These are phyloP conservation scores for Orbilia blumenaviensis DNA, from an alignment of 2,329 filamentous ascomycete genomes.

Conservation along the genomic window DNA sequence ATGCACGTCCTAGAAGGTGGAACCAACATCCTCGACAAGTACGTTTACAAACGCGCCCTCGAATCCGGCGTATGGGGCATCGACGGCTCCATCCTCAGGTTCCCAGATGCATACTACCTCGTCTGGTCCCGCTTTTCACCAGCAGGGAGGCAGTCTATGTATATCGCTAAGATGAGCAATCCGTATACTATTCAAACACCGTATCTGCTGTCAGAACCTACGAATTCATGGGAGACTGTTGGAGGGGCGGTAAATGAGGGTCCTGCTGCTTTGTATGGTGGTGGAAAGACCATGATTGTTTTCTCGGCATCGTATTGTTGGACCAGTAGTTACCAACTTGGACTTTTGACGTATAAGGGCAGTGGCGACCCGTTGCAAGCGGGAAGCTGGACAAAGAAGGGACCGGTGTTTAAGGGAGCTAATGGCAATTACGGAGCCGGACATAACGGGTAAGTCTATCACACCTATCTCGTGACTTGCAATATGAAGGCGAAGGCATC, in stretches of 20 bases:
- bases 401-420: conserved; percentile 66
- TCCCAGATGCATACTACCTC: conserved; percentile 65
- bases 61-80: conserved; percentile 65
- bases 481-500: no score
- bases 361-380: conserved; percentile 63
- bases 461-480: no score
- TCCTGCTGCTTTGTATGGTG: conserved; percentile 66
- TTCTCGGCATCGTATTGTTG: conserved; percentile 70
- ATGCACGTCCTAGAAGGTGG: conserved; percentile 67
- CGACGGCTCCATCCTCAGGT: conserved; percentile 67
- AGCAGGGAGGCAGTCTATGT: conserved; percentile 62
- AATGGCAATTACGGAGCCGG: conserved; percentile 70
- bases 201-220: conserved; percentile 66
- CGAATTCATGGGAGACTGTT: conserved; percentile 65
- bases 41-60: conserved; percentile 64
- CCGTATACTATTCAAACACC: conserved; percentile 64
- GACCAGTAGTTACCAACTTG: conserved; percentile 67
- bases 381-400: conserved; percentile 66
- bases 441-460: conserved; percentile 64
- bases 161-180: conserved; percentile 61
- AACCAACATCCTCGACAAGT: conserved; percentile 66
- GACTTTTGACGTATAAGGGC: conserved; percentile 67
- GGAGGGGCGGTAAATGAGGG: conserved; percentile 68
- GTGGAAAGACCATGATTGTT: conserved; percentile 66
- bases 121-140: conserved; percentile 66